Conservation (phyloP, 345 rosid species). For the Populus pruinosa region DNA sequence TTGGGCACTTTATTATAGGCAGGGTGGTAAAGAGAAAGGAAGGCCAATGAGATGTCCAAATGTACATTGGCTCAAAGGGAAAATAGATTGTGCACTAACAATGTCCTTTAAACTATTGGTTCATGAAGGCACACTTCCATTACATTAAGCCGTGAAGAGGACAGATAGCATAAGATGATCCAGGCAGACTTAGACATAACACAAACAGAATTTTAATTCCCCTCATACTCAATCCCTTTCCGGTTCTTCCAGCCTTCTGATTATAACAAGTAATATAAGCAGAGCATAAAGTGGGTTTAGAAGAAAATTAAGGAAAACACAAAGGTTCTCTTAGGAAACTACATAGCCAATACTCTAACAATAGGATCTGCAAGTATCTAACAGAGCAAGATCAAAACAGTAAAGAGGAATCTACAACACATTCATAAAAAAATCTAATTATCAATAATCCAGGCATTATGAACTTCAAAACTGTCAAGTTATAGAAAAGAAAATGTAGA, state of each 20-base stretch:
- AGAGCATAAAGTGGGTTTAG: not conserved
- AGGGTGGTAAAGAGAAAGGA: not conserved
- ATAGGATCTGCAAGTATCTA: not conserved
- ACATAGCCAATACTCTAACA: not conserved
- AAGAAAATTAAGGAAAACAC: not conserved
- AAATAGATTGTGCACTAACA: not conserved
- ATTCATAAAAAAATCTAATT: not conserved
- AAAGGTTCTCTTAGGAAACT: not conserved
- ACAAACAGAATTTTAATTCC: not conserved
- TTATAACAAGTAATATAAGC: not conserved
- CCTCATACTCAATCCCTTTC: not conserved
- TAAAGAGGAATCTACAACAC: not conserved
- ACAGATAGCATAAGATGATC: not conserved
- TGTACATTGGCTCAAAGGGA: not conserved
- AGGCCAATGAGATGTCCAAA: not conserved
- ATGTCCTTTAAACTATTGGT: not conserved
- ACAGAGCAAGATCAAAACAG: not conserved
- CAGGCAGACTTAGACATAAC: not conserved
- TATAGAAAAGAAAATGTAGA: not conserved
- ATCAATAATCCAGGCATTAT: not conserved
- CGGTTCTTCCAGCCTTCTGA: constrained; percentile 2
- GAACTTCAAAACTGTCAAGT: not conserved
- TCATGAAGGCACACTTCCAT: not conserved
- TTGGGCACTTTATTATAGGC: not conserved
- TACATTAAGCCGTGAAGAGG: not conserved